Percentiles rank a stretch among this genome's conserved stretches.
phyloP scores from a whole-genome alignment of 371 early-diverging fungal species.

The Actinomortierella ambigua region DNA sequence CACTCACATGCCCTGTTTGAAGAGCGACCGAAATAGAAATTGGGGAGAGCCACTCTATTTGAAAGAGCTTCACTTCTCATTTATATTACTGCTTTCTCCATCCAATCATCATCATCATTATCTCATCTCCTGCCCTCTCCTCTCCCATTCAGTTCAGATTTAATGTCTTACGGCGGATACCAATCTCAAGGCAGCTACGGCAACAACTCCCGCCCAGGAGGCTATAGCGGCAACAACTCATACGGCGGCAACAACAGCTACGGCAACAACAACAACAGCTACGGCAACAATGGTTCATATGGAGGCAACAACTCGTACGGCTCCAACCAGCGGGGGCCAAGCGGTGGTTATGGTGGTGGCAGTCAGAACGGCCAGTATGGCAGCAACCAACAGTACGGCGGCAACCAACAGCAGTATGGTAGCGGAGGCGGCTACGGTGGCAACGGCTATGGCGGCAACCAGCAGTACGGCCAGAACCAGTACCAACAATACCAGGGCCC shows the following conservation, averaged over 20 bases:
- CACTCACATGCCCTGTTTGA: too few species aligned
- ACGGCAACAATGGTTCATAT: conserved; percentile 15
- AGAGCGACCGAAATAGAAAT: too few species aligned
- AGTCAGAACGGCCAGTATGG: conserved; percentile 5
- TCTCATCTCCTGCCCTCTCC: too few species aligned
- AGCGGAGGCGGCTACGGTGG: conserved; percentile 8
- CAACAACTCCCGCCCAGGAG: conserved; percentile 20
- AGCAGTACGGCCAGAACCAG: conserved; percentile 24
- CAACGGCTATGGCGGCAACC: conserved; percentile 6
- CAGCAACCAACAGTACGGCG: conserved; percentile 31
- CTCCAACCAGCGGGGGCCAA: conserved; percentile 1
- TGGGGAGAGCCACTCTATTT: too few species aligned
- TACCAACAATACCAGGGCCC: conserved; percentile 31
- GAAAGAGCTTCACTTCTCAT: too few species aligned
- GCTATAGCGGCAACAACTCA: neutral
- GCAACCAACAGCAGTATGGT: conserved; percentile 17
- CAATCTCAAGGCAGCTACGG: conserved; percentile 11
- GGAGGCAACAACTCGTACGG: conserved; percentile 20
- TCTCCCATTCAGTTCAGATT: too few species aligned
- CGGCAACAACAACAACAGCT: conserved; percentile 16
- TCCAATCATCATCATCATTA: too few species aligned
- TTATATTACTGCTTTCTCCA: too few species aligned
- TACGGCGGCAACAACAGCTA: conserved; percentile 16
- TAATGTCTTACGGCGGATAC: conserved; percentile 2
- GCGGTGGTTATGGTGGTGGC: neutral